Evolutionary conservation across 305 asterid genomes (phyloP).

Genomic region (Solanum hybrid): DNA sequence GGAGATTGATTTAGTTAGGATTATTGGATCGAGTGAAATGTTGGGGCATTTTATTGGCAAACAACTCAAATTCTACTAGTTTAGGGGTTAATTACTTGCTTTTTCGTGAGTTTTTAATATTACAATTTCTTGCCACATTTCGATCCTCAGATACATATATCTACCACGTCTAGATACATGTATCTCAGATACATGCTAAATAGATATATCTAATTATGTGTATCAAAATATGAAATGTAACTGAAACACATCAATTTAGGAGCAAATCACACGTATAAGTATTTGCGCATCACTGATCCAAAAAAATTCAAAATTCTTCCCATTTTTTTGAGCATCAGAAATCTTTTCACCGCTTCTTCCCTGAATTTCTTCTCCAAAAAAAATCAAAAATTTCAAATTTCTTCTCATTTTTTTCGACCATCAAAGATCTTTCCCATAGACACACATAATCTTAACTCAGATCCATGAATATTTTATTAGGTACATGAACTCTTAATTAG

Average conservation of each 20-base stretch:
- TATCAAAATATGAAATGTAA: background rate
- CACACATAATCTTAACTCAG: background rate
- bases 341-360: background rate
- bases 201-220: background rate
- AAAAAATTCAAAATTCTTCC: background rate
- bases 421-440: background rate
- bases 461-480: background rate
- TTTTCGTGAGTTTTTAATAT: background rate
- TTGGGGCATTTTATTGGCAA: background rate
- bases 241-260: background rate
- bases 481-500: background rate
- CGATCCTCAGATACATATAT: background rate
- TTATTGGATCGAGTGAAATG: background rate
- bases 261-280: background rate
- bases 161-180: background rate
- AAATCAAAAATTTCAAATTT: background rate
- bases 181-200: background rate
- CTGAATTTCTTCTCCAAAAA: background rate
- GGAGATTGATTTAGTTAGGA: background rate
- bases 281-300: background rate
- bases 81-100: background rate
- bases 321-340: background rate
- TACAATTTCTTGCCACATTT: background rate
- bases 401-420: background rate
- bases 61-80: background rate